These are phyloP conservation scores for Rhodocollybia butyracea DNA, from an alignment of 768 basidiomycete genomes.

Conservation along the genomic window DNA sequence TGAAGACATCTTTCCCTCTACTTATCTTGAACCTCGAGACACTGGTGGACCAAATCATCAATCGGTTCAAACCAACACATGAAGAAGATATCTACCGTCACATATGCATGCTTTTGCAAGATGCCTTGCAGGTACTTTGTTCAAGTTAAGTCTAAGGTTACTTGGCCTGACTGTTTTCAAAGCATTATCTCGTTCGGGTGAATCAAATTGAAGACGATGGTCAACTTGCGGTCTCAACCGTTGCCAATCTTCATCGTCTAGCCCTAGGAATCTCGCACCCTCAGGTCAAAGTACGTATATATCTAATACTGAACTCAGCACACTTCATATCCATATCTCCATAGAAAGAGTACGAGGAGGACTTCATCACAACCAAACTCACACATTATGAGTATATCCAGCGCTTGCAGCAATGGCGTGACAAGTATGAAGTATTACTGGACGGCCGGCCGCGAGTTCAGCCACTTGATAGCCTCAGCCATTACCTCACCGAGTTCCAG, in stretches of 20 bases:
- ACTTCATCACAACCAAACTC: constrained; percentile 79
- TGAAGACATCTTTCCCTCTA: constrained; percentile 95
- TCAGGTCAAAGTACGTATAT: constrained; percentile 52
- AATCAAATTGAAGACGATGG: constrained; percentile 68
- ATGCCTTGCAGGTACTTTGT: constrained; percentile 71
- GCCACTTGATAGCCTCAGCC: constrained; percentile 81
- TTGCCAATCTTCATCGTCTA: constrained; percentile 57
- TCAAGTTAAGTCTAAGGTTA: neutral
- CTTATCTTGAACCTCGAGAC: constrained; percentile 95
- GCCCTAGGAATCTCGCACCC: constrained; percentile 50
- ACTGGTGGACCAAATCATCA: constrained; percentile 90
- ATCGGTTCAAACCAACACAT: constrained; percentile 80
- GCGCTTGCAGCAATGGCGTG: constrained; percentile 89
- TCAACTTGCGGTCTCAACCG: constrained; percentile 50
- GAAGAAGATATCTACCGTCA: constrained; percentile 96
- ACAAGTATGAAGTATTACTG: constrained; percentile 80
- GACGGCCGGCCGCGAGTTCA: constrained; percentile 83
- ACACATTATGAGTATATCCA: constrained; percentile 85
- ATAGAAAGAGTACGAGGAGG: constrained; percentile 87
- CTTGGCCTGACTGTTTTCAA: neutral
- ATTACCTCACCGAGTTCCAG: constrained; percentile 96
- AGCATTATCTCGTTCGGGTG: constrained; percentile 73
- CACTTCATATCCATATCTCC: constrained; percentile 6
- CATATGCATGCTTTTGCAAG: constrained; percentile 81
- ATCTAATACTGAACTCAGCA: neutral